A percentile compares a stretch with the other conserved stretches of the same genome.
phyloP scores from a whole-genome alignment of 208 protist species.

The Trypanosoma vivax region DNA sequence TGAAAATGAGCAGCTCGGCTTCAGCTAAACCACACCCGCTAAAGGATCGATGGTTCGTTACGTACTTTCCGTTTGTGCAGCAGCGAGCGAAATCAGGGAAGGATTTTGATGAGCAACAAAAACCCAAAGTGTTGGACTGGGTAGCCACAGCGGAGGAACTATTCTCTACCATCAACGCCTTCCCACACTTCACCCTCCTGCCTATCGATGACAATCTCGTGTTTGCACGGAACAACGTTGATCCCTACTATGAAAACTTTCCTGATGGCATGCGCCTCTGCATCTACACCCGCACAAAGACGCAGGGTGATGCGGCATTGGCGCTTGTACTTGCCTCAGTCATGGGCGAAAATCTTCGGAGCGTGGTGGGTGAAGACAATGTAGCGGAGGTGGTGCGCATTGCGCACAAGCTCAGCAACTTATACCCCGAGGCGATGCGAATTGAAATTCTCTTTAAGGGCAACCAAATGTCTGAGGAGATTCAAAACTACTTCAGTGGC shows the following conservation, averaged over 20 bases:
- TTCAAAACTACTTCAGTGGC: conserved; percentile 50
- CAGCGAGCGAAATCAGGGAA: conserved; percentile 28
- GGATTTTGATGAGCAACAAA: conserved; percentile 36
- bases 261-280: conserved; percentile 51
- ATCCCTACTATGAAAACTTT: conserved; percentile 78
- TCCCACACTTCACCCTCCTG: conserved; percentile 54
- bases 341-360: conserved; percentile 60
- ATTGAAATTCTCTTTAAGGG: conserved; percentile 71
- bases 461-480: conserved; percentile 19
- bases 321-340: conserved; percentile 55
- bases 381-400: conserved; percentile 70
- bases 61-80: conserved; percentile 48
- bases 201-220: conserved; percentile 63
- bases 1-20: conserved; percentile 9
- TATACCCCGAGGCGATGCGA: conserved; percentile 48
- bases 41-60: conserved; percentile 79
- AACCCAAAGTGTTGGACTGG: conserved; percentile 57
- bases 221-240: conserved; percentile 65
- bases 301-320: conserved; percentile 46
- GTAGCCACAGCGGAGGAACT: conserved; percentile 67
- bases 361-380: conserved; percentile 30
- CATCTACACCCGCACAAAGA: conserved; percentile 66
- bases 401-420: conserved; percentile 49
- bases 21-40: conserved; percentile 40
- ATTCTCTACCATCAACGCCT: conserved; percentile 65